Evolutionary conservation across 1,284 basidiomycete species (phyloP), one percentile per base, ranked within the genome.

Genomic region (Rhodotorula glutinis): DNA sequence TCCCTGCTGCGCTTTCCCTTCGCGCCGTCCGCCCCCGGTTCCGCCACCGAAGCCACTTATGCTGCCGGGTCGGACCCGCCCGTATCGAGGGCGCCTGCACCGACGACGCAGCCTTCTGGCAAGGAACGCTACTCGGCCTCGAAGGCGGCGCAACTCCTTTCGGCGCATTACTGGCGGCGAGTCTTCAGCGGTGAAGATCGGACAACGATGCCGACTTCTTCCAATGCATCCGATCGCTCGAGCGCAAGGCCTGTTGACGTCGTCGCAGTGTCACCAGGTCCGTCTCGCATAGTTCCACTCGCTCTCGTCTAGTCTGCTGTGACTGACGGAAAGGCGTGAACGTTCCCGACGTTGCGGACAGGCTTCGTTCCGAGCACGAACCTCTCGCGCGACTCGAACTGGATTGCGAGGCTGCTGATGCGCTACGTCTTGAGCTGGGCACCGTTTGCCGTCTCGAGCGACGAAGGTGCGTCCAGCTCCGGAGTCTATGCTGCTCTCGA

Each of bases 381-480:
- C 46, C 46, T 47, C 23, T 47, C 46, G 46, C 46, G 46, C 46
- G 46, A 47, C n/a, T 47, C 46, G 23, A 47, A 47, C 21, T 47
- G 46, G 23, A n/a, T 47, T 21, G 46, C n/a, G 8, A 47, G 46
- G 46, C n/a, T 21, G 19, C 23, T 47, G n/a, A 47, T 47, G 46
- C 46, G 46, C 46, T 11, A 47, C 16, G 46, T 47, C 4, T 11
- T 47, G 23, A 13, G 46, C n/a, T 47, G 46, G 46, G 21, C n/a
- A 11, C 46, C 46, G 46, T 47, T 47, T n/a, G 46, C 46, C 23
- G 46, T 47, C 21, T 47, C 46, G 46, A n/a, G 21, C 8, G 46
- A 47, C 21, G 46, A 47, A 47, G 46, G 46, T 47, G 46, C 46
- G 46, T 46, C n/a, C n/a, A n/a, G n/a, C n/a, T n/a, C n/a, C n/a